phyloP scores from a whole-genome alignment of 2,329 filamentous ascomycete species.

The Neofusicoccum kwambonambiense region DNA sequence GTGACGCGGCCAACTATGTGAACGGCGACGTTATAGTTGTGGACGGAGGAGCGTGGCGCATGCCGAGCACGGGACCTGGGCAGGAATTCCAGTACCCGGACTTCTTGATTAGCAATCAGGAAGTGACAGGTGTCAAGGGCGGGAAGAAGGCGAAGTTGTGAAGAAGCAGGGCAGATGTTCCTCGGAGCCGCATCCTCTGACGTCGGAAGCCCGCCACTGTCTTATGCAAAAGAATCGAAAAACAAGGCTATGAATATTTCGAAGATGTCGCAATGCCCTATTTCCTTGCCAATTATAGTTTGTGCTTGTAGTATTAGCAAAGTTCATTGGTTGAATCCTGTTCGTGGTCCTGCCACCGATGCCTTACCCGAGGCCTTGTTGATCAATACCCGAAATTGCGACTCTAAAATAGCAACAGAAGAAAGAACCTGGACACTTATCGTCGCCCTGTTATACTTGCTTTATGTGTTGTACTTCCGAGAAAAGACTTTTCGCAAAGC shows the following conservation, averaged over 20 bases:
- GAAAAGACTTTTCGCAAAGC: background rate
- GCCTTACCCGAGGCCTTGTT: background rate
- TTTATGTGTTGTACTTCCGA: background rate
- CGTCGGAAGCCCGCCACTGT: background rate
- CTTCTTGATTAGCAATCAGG: conserved; percentile 55
- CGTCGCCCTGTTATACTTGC: background rate
- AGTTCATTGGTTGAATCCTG: background rate
- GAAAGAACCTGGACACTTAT: background rate
- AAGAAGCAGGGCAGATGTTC: background rate
- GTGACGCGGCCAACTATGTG: conserved; percentile 80
- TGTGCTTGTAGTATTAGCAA: background rate
- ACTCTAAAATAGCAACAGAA: background rate
- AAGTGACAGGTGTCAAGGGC: conserved; percentile 58
- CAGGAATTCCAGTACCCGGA: conserved; percentile 55
- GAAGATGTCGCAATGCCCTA: background rate
- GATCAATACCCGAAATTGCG: conserved; percentile 11
- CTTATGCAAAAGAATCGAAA: conserved; percentile 6
- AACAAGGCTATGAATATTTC: background rate
- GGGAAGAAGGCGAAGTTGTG: conserved; percentile 58
- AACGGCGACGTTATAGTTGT: conserved; percentile 77
- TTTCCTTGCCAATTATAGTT: conserved; percentile 1
- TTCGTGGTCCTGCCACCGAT: background rate
- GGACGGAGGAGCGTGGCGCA: conserved; percentile 55
- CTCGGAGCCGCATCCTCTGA: background rate
- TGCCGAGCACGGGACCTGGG: conserved; percentile 33